These are phyloP conservation scores for Microthlaspi erraticum DNA, from an alignment of 345 rosid genomes.

Conservation along the genomic window DNA sequence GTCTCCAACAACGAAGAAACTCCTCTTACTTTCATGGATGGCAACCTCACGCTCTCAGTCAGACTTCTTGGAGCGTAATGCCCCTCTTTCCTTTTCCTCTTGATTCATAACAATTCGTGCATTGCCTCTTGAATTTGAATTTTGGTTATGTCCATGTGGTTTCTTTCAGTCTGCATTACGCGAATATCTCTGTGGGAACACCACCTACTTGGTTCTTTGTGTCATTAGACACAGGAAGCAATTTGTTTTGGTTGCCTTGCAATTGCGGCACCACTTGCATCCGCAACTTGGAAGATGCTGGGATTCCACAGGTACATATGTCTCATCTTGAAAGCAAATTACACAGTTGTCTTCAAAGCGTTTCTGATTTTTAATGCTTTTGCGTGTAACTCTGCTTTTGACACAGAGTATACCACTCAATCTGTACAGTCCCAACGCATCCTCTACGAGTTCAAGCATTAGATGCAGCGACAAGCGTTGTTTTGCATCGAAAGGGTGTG, in stretches of 20 bases:
- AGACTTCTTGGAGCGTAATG: conserved; percentile 47
- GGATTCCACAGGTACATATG: conserved; percentile 47
- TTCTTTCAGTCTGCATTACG: conserved; percentile 79
- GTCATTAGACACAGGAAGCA: conserved; percentile 87
- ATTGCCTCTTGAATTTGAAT: conserved; percentile 15
- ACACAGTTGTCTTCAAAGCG: background rate
- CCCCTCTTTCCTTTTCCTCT: background rate
- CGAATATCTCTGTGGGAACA: conserved; percentile 79
- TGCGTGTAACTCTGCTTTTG: background rate
- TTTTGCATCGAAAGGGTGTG: conserved; percentile 45
- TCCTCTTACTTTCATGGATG: conserved; percentile 59
- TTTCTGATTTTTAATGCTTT: background rate
- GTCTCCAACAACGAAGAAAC: conserved; percentile 46
- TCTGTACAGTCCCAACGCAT: conserved; percentile 66
- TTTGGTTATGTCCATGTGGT: conserved; percentile 10
- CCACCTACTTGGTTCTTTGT: conserved; percentile 71
- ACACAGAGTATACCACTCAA: conserved; percentile 55
- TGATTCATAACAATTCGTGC: background rate
- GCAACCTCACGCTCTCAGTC: conserved; percentile 62
- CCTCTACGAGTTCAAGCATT: conserved; percentile 67
- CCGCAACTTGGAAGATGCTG: conserved; percentile 41
- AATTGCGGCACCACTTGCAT: conserved; percentile 67
- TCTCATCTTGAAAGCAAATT: background rate
- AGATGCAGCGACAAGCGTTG: conserved; percentile 66
- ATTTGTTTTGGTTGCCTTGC: conserved; percentile 94